Base-by-base conservation (phyloP, 768 basidiomycete species). In the Cystoderma amianthinum region DNA sequence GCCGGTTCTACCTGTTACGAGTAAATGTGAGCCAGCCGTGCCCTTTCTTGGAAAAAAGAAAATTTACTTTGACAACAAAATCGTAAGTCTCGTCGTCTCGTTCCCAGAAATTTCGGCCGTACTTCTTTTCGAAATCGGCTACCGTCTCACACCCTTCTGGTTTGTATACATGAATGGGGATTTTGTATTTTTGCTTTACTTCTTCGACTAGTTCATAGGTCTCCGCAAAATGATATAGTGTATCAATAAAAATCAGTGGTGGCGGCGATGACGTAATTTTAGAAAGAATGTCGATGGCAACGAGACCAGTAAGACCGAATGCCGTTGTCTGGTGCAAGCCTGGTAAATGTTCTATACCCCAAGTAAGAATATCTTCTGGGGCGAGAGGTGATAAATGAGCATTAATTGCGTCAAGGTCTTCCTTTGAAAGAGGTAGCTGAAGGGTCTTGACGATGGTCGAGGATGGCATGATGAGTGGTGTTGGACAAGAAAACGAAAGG, bases 231-330 rank as follows among this genome's bases (percentile, higher is more conserved):
- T 98, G 96, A 58, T 97, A 92, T 11, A 98, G 71, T 0, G 96
- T 98, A 66, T 99, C 94, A 57, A 97, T 64, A 67, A 99, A 98
- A 66, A 98, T 92, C 15, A 97, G 74, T 1, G 93, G 91, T 1
- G 88, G 88, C 0, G 76, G 74, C 13, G 64, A 56, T 19, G 66
- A 45, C 2, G 83, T 82, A 47, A 93, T 68, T 59, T 88, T 87
- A 23, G 88, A 84, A 41, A 98, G 78, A 90, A 99, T 96, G 59
- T 96, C 92, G 46, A 89, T 81, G 15, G 92, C 83, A 42, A 91
- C 92, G 40, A 94, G 80, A 7, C 96, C 95, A 0, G 94, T 97
- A 44, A 97, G 72, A 5, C 96, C 96, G 55, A 99, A 95, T 0
- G 96, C 95, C 4, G 95, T 98, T 4, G 96, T 97, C 59, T 99